These are phyloP conservation scores for Cryptococcus sp. DNA, from an alignment of 1,284 basidiomycete genomes.

Conservation along the genomic window DNA sequence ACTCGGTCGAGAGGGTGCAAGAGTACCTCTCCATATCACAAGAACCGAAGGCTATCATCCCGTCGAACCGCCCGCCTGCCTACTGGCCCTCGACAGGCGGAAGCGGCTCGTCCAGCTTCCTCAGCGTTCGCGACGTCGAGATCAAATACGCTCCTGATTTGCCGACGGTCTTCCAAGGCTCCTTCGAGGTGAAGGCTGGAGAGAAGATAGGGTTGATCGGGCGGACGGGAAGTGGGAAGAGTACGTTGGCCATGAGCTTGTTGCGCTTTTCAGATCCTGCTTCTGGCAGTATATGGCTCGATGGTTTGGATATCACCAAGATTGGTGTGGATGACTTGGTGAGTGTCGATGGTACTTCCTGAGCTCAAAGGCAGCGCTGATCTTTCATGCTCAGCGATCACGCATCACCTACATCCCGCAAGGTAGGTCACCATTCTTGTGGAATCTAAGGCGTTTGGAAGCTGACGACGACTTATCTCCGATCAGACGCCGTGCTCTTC, in stretches of 20 bases:
- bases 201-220: conserved; percentile 70
- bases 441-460: not conserved
- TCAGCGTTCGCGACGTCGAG: conserved; percentile 70
- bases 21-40: conserved; percentile 87
- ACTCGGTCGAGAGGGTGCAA: conserved; percentile 80
- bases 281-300: conserved; percentile 74
- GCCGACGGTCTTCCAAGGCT: conserved; percentile 75
- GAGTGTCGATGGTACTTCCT: conserved; percentile 6
- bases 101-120: conserved; percentile 46
- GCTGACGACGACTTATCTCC: not conserved
- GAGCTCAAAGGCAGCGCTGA: not conserved
- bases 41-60: conserved; percentile 73
- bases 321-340: conserved; percentile 83
- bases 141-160: conserved; percentile 83
- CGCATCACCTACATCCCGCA: conserved; percentile 56
- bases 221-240: conserved; percentile 52
- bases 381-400: conserved; percentile 41
- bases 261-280: conserved; percentile 86
- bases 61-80: conserved; percentile 68
- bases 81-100: conserved; percentile 73
- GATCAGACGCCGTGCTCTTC: conserved; percentile 72
- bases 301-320: conserved; percentile 83
- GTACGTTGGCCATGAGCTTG: conserved; percentile 78
- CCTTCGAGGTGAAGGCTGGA: conserved; percentile 68
- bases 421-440: conserved; percentile 23